Conservation (phyloP, 192 early-diverging fungal species). For the Globomyces pollinis-pini region DNA sequence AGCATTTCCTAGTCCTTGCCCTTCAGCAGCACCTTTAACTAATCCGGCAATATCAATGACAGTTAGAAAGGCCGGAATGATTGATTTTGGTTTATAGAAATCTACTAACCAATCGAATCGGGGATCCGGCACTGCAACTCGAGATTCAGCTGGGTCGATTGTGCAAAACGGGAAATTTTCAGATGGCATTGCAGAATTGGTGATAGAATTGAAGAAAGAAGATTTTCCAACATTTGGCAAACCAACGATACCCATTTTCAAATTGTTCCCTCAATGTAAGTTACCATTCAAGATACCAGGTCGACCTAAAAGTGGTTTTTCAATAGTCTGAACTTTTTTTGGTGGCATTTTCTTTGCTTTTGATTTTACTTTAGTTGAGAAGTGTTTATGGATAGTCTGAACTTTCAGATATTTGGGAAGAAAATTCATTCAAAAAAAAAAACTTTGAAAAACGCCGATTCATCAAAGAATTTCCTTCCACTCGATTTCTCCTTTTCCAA, state of each 20-base stretch:
- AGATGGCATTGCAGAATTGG: slow-evolving; percentile 37
- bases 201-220: slow-evolving; percentile 43
- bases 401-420: no score
- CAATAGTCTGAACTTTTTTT: slow-evolving; percentile 33
- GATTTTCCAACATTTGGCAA: slow-evolving; percentile 91
- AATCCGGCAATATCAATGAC: slow-evolving; percentile 97
- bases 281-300: no score
- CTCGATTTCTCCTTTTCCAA: no score
- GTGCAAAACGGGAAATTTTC: slow-evolving; percentile 97
- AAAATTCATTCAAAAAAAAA: slow-evolving; percentile 4
- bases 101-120: slow-evolving; percentile 76
- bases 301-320: slow-evolving; percentile 43
- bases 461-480: no score
- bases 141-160: slow-evolving; percentile 81
- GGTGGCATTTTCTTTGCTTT: slow-evolving; percentile 28
- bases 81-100: slow-evolving; percentile 50
- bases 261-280: no score
- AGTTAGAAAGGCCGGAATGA: slow-evolving; percentile 72
- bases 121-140: slow-evolving; percentile 83
- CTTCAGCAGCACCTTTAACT: slow-evolving; percentile 66
- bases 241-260: slow-evolving; percentile 77
- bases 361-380: background rate
- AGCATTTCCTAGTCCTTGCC: slow-evolving; percentile 70
- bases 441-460: no score
- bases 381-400: no score